Percentiles rank a stretch among this genome's conserved stretches.
These are phyloP conservation scores for Vaccinium corymbosum DNA, from an alignment of 148 eudicot genomes.

Conservation along the genomic window DNA sequence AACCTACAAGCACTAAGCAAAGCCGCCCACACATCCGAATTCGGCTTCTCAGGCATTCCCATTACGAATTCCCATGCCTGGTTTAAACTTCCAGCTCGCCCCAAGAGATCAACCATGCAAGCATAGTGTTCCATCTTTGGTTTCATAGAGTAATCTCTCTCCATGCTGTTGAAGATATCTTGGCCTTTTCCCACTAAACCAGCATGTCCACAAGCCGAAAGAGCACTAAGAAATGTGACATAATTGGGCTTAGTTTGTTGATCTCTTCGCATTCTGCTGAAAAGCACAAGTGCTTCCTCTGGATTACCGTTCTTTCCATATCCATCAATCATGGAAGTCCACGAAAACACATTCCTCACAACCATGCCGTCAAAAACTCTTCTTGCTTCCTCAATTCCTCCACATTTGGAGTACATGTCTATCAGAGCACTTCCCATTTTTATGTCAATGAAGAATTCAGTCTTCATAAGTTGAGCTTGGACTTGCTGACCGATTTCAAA, in stretches of 20 bases:
- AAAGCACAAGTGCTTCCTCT: constrained; percentile 59
- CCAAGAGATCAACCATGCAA: constrained; percentile 89
- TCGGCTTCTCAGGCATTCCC: constrained; percentile 74
- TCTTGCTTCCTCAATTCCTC: constrained; percentile 61
- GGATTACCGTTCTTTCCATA: constrained; percentile 84
- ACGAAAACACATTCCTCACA: constrained; percentile 66
- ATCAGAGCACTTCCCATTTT: constrained; percentile 84
- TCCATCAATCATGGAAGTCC: constrained; percentile 98
- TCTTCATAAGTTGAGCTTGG: constrained; percentile 61
- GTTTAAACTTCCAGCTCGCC: constrained; percentile 64
- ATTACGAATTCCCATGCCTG: constrained; percentile 62
- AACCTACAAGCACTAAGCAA: constrained; percentile 69
- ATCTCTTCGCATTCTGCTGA: constrained; percentile 44
- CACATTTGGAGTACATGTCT: constrained; percentile 93
- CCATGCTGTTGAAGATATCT: constrained; percentile 72
- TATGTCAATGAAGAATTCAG: constrained; percentile 37
- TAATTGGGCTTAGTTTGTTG: constrained; percentile 44
- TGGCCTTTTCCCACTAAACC: constrained; percentile 66
- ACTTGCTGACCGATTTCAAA: constrained; percentile 72
- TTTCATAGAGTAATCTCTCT: constrained; percentile 55
- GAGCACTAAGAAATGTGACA: constrained; percentile 72
- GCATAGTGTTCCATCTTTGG: constrained; percentile 95
- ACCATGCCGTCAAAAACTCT: constrained; percentile 68
- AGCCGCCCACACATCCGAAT: constrained; percentile 93
- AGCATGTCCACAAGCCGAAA: constrained; percentile 84